Conservation (phyloP, 2,329 filamentous ascomycete genomes). For the Aspergillus pseudoviridinutans region DNA sequence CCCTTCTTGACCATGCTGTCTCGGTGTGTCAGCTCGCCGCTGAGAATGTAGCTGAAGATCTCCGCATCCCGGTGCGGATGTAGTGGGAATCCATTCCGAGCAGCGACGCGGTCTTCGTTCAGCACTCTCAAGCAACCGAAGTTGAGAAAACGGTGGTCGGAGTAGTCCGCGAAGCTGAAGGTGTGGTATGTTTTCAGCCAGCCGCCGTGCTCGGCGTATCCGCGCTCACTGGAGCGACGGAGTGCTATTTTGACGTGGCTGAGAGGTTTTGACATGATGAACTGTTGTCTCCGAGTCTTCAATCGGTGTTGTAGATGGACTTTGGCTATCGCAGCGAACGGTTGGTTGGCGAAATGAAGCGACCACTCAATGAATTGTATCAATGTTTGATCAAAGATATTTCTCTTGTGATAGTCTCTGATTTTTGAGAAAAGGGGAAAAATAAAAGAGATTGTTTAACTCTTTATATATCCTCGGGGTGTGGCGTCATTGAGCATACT, state of each 20-base stretch:
- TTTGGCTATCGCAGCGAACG: background rate
- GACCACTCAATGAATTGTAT: background rate
- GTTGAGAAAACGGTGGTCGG: slow-evolving; percentile 61
- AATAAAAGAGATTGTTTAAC: background rate
- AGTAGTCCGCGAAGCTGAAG: slow-evolving; percentile 74
- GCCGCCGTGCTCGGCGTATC: slow-evolving; percentile 76
- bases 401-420: background rate
- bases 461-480: background rate
- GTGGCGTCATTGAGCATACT: background rate
- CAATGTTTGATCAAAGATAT: background rate
- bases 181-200: slow-evolving; percentile 87
- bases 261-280: slow-evolving; percentile 59
- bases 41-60: slow-evolving; percentile 86
- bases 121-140: slow-evolving; percentile 79
- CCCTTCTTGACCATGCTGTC: slow-evolving; percentile 77
- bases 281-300: background rate
- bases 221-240: slow-evolving; percentile 67
- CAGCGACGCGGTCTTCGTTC: slow-evolving; percentile 80
- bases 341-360: background rate
- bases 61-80: slow-evolving; percentile 84
- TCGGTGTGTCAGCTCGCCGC: slow-evolving; percentile 79
- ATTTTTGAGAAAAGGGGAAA: background rate
- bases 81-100: slow-evolving; percentile 73
- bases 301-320: background rate
- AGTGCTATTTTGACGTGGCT: slow-evolving; percentile 68